These are phyloP conservation scores for Fusarium longipes DNA, from an alignment of 2,329 filamentous ascomycete species.

Conservation along the genomic window DNA sequence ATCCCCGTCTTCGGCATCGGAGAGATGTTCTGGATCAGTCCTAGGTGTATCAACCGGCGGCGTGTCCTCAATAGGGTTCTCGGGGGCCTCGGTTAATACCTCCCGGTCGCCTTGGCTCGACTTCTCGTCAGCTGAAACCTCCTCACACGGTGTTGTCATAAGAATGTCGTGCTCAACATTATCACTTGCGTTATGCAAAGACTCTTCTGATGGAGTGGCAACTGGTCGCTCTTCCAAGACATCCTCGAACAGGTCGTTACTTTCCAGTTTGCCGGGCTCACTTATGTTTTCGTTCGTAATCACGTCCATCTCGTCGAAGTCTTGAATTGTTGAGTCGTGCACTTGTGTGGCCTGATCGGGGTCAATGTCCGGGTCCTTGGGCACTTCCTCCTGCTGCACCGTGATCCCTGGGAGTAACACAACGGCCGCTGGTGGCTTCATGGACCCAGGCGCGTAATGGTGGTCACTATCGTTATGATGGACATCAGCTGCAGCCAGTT, in stretches of 20 bases:
- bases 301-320: neutral
- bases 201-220: too few species aligned
- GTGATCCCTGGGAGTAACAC: neutral
- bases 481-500: neutral
- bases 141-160: neutral
- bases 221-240: too few species aligned
- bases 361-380: neutral
- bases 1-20: neutral
- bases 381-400: neutral
- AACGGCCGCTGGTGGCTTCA: neutral
- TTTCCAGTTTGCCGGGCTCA: too few species aligned
- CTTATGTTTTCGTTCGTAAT: neutral
- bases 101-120: too few species aligned
- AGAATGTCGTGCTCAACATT: neutral
- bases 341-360: neutral
- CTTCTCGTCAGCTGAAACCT: neutral
- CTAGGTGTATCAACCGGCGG: too few species aligned
- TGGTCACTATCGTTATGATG: neutral
- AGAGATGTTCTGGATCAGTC: too few species aligned
- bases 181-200: neutral
- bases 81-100: neutral
- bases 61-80: neutral
- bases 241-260: too few species aligned
- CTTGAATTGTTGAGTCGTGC: neutral
- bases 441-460: accelerated